phyloP scores from a whole-genome alignment of 352 stramenopile genomes.

The Globisporangium cylindrosporum region DNA sequence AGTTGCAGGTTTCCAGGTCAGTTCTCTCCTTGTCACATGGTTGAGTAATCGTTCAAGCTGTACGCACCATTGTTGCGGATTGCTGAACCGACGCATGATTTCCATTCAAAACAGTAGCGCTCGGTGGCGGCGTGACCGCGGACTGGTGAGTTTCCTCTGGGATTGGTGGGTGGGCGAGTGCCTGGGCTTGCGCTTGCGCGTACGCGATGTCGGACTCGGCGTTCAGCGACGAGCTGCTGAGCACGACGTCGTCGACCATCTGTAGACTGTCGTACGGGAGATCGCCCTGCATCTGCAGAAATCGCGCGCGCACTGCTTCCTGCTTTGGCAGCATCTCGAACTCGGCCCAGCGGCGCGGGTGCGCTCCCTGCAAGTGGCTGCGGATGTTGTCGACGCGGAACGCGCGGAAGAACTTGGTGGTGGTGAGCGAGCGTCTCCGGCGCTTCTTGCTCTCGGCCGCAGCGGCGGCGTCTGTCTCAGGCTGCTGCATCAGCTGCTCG shows the following conservation, averaged over 20 bases:
- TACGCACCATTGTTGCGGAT: slow-evolving; percentile 15
- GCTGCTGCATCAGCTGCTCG: slow-evolving; percentile 60
- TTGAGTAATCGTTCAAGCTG: background rate
- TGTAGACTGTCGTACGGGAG: slow-evolving; percentile 60
- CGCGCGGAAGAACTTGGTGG: slow-evolving; percentile 84
- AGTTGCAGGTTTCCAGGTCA: background rate
- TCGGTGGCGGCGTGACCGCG: background rate
- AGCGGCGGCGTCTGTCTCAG: slow-evolving; percentile 40
- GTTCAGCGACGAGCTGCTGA: slow-evolving; percentile 45
- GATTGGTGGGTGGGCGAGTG: slow-evolving; percentile 29
- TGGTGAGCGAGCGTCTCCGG: slow-evolving; percentile 72
- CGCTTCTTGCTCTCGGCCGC: slow-evolving; percentile 65
- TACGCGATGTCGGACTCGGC: slow-evolving; percentile 62
- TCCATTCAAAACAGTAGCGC: background rate
- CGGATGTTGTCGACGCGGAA: slow-evolving; percentile 87
- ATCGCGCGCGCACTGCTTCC: slow-evolving; percentile 48
- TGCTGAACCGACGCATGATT: background rate
- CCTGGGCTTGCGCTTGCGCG: slow-evolving; percentile 43
- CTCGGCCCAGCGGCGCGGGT: slow-evolving; percentile 71
- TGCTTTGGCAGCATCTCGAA: slow-evolving; percentile 83
- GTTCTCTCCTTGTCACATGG: background rate
- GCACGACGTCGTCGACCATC: slow-evolving; percentile 73
- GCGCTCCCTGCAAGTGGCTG: slow-evolving; percentile 74
- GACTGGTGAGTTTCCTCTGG: slow-evolving; percentile 15
- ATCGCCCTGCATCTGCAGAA: slow-evolving; percentile 65